Percentiles rank a stretch among this genome's conserved stretches.
Evolutionary conservation across 1,139 yeast genomes (phyloP).

Genomic region (Schizosaccharomyces versatilis): DNA sequence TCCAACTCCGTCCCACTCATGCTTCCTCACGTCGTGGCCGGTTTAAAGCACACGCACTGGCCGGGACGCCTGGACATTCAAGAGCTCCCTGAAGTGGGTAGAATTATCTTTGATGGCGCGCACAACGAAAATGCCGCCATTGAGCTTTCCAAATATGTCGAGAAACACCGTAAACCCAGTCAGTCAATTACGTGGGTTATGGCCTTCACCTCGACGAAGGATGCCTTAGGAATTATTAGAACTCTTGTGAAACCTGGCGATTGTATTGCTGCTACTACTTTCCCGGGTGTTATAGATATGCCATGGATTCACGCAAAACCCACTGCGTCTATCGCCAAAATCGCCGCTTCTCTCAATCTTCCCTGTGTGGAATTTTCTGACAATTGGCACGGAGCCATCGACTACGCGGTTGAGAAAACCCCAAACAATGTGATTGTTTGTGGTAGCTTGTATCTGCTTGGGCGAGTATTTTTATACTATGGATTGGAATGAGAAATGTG

Average conservation of each 20-base stretch:
- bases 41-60: constrained; percentile 56
- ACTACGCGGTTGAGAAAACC: too few relatives aligned
- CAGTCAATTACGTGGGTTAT: constrained; percentile 36
- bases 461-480: constrained; percentile 5
- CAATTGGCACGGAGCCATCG: too few relatives aligned
- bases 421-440: constrained; percentile 4
- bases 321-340: constrained; percentile 21
- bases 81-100: constrained; percentile 15
- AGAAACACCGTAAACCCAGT: neutral
- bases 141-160: constrained; percentile 1
- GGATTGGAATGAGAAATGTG: neutral
- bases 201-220: constrained; percentile 59
- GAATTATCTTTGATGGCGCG: constrained; percentile 90
- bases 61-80: constrained; percentile 78
- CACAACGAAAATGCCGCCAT: constrained; percentile 59
- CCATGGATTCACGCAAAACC: constrained; percentile 59
- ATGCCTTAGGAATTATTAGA: constrained; percentile 28
- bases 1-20: constrained; percentile 19
- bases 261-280: constrained; percentile 36
- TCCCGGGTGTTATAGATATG: constrained; percentile 65
- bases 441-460: constrained; percentile 11
- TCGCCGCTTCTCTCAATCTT: neutral
- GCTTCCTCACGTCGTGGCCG: constrained; percentile 36
- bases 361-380: too few relatives aligned
- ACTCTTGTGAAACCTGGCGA: constrained; percentile 33